A percentile compares a stretch with the other conserved stretches of the same genome.
phyloP scores from a whole-genome alignment of 108 stramenopile species.

The Aurantiochytrium sp. region DNA sequence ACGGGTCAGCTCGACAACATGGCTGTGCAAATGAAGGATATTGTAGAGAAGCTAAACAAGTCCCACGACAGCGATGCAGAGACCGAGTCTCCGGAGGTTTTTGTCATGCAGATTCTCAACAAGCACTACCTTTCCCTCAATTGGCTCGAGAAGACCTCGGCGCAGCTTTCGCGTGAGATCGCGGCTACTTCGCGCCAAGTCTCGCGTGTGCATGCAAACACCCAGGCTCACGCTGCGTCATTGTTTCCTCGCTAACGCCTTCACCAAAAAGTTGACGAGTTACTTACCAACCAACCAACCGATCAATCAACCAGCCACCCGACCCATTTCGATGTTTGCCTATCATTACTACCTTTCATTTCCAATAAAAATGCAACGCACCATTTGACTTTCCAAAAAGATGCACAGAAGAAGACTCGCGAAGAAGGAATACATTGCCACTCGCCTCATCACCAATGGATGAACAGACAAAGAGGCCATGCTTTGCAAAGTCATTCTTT shows the following conservation, averaged over 20 bases:
- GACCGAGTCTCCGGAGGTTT: not conserved
- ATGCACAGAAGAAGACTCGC: too few relatives aligned
- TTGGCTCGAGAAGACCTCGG: not conserved
- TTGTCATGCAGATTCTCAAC: not conserved
- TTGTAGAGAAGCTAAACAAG: slow-evolving; percentile 15
- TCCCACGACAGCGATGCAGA: not conserved
- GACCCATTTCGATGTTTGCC: too few relatives aligned
- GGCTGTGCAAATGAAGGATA: not conserved
- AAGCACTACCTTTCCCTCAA: slow-evolving; percentile 9
- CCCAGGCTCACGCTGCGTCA: not conserved
- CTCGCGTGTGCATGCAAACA: not conserved
- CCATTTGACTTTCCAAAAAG: too few relatives aligned
- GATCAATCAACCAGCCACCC: too few relatives aligned
- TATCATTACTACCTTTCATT: too few relatives aligned
- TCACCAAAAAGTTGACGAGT: too few relatives aligned
- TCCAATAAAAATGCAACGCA: too few relatives aligned
- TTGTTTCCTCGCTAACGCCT: not conserved
- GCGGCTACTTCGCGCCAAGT: not conserved
- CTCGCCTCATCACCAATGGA: too few relatives aligned
- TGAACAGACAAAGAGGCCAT: too few relatives aligned
- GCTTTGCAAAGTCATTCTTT: too few relatives aligned
- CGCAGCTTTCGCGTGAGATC: not conserved
- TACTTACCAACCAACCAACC: too few relatives aligned
- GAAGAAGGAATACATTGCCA: too few relatives aligned
- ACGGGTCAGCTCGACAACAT: not conserved